These are phyloP conservation scores for Coemansia sp. DNA, from an alignment of 192 early-diverging fungal genomes.

Conservation along the genomic window DNA sequence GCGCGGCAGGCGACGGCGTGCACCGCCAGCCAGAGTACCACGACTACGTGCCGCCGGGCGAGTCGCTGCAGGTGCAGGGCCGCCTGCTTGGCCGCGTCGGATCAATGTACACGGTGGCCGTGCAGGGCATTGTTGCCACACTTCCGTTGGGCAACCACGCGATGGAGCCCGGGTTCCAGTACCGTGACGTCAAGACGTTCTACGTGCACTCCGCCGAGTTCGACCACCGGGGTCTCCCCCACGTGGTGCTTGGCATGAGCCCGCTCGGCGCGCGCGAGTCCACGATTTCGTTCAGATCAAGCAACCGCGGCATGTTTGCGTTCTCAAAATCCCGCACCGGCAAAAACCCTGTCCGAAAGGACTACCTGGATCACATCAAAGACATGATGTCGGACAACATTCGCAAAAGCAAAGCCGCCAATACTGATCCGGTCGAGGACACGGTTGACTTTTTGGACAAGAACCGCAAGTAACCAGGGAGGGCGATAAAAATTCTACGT, in stretches of 20 bases:
- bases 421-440: too few species aligned
- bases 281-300: not conserved
- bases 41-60: slow-evolving; percentile 34
- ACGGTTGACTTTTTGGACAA: too few species aligned
- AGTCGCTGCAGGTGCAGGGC: slow-evolving; percentile 56
- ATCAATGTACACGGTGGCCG: slow-evolving; percentile 56
- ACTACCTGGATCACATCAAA: slow-evolving; percentile 10
- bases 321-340: not conserved
- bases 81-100: slow-evolving; percentile 55
- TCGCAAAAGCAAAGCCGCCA: too few species aligned
- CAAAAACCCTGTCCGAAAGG: not conserved
- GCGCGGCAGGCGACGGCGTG: slow-evolving; percentile 30
- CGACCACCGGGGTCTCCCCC: slow-evolving; percentile 37
- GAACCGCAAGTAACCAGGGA: too few species aligned
- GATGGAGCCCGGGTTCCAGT: slow-evolving; percentile 30
- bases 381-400: too few species aligned
- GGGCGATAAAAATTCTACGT: too few species aligned
- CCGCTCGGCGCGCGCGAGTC: slow-evolving; percentile 26
- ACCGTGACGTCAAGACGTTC: slow-evolving; percentile 55
- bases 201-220: slow-evolving; percentile 59
- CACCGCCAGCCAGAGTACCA: slow-evolving; percentile 56
- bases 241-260: slow-evolving; percentile 16
- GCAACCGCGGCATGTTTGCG: slow-evolving; percentile 8
- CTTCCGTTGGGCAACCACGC: slow-evolving; percentile 37
- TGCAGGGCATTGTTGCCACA: slow-evolving; percentile 60